Percentiles rank a stretch among this genome's conserved stretches.
Conservation (phyloP, 2,329 filamentous ascomycete species). For the Xylaria sp. region DNA sequence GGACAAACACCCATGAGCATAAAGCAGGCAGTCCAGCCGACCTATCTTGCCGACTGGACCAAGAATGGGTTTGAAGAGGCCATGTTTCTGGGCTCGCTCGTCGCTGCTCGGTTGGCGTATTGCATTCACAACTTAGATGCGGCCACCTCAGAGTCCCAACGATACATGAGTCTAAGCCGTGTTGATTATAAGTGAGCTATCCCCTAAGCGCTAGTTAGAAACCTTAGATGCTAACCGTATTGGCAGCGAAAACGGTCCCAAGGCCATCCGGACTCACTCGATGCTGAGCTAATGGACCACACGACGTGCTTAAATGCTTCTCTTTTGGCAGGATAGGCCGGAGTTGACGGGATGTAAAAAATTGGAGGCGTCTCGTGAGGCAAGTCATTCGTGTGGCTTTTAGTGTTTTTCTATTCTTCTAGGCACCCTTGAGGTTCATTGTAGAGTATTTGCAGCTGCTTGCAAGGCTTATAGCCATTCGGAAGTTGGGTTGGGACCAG, state of each 20-base stretch:
- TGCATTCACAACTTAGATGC: conserved; percentile 69
- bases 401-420: background rate
- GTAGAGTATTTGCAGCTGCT: conserved; percentile 12
- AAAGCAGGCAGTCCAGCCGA: conserved; percentile 79
- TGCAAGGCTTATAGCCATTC: conserved; percentile 8
- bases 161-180: conserved; percentile 66
- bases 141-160: conserved; percentile 62
- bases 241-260: conserved; percentile 38
- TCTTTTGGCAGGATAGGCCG: conserved; percentile 26
- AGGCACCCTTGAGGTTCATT: background rate
- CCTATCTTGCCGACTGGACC: conserved; percentile 92
- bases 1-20: conserved; percentile 84
- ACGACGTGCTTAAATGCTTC: background rate
- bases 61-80: conserved; percentile 83
- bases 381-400: conserved; percentile 5
- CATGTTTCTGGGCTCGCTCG: conserved; percentile 86
- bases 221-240: conserved; percentile 14
- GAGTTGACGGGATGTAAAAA: conserved; percentile 35
- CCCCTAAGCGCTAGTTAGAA: background rate
- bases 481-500: background rate
- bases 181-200: conserved; percentile 69
- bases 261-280: conserved; percentile 37
- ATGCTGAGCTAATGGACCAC: conserved; percentile 33
- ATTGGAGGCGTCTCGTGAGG: conserved; percentile 34
- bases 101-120: conserved; percentile 75